A percentile compares a stretch with the other conserved stretches of the same genome.
Conservation (phyloP, 345 rosid genomes). For the Lepidium africanum region DNA sequence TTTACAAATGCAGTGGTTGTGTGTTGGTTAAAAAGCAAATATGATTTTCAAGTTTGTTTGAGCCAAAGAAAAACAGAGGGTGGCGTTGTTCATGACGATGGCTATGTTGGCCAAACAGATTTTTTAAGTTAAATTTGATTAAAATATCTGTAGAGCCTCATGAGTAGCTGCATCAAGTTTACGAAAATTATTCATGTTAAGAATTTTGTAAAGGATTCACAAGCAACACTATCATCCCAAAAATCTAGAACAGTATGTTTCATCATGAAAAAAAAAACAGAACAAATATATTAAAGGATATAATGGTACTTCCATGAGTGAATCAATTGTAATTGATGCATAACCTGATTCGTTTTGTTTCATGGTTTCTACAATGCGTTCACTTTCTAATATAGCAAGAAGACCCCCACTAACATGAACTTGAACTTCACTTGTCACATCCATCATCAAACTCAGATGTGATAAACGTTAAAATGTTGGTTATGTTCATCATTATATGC, state of each 20-base stretch:
- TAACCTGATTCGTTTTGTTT: conserved; percentile 73
- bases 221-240: conserved; percentile 12
- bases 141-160: conserved; percentile 92
- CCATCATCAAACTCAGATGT: conserved; percentile 97
- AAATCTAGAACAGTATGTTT: neutral
- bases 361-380: conserved; percentile 75
- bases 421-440: conserved; percentile 80
- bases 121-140: too few relatives aligned
- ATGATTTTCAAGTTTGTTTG: conserved; percentile 38
- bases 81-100: conserved; percentile 15
- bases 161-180: conserved; percentile 90
- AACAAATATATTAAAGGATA: conserved; percentile 39
- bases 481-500: too few relatives aligned
- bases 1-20: conserved; percentile 61
- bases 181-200: conserved; percentile 68
- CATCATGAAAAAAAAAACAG: conserved; percentile 4
- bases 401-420: conserved; percentile 97
- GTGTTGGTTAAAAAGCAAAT: conserved; percentile 75
- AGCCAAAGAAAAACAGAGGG: conserved; percentile 21
- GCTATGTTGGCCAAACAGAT: conserved; percentile 25
- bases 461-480: too few relatives aligned
- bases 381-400: conserved; percentile 91
- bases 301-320: conserved; percentile 71
- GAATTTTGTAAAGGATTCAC: conserved; percentile 36
- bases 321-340: conserved; percentile 73